A percentile compares a stretch with the other conserved stretches of the same genome.
Evolutionary conservation across 2,329 filamentous ascomycete species (phyloP).

Genomic region (Alternaria consortialis): DNA sequence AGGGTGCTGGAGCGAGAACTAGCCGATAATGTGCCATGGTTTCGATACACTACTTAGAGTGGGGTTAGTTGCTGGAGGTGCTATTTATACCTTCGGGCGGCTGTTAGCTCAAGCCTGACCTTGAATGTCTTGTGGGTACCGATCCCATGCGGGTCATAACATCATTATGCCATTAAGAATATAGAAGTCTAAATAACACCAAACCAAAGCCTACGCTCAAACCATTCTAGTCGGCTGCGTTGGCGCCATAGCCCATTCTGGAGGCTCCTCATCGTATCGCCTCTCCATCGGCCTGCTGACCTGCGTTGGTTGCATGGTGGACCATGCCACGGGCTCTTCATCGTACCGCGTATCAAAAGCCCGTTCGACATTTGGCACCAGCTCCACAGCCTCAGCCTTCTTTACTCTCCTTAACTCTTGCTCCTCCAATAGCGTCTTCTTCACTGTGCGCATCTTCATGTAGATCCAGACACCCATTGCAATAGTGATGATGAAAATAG

Average conservation of each 20-base stretch:
- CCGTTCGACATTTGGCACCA: slow-evolving; percentile 29
- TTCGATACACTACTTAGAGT: slow-evolving; percentile 44
- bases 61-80: not conserved
- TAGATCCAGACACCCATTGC: slow-evolving; percentile 46
- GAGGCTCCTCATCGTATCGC: slow-evolving; percentile 16
- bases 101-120: not conserved
- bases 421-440: slow-evolving; percentile 44
- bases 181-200: slow-evolving; percentile 2
- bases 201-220: slow-evolving; percentile 5
- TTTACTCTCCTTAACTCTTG: not conserved
- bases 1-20: slow-evolving; percentile 62
- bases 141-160: slow-evolving; percentile 13
- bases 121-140: not conserved
- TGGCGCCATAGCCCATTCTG: slow-evolving; percentile 22
- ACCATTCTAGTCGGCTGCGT: slow-evolving; percentile 35
- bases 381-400: slow-evolving; percentile 22
- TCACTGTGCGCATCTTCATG: slow-evolving; percentile 45
- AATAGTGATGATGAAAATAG: slow-evolving; percentile 41
- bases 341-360: slow-evolving; percentile 31
- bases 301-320: slow-evolving; percentile 28
- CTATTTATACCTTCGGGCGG: not conserved
- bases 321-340: slow-evolving; percentile 28
- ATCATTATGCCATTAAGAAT: slow-evolving; percentile 29
- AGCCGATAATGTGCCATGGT: slow-evolving; percentile 64
- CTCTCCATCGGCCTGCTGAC: slow-evolving; percentile 7